Percentiles rank a stretch among this genome's conserved stretches.
phyloP scores from a whole-genome alignment of 257 asterid species.

The Verbascum thapsus region DNA sequence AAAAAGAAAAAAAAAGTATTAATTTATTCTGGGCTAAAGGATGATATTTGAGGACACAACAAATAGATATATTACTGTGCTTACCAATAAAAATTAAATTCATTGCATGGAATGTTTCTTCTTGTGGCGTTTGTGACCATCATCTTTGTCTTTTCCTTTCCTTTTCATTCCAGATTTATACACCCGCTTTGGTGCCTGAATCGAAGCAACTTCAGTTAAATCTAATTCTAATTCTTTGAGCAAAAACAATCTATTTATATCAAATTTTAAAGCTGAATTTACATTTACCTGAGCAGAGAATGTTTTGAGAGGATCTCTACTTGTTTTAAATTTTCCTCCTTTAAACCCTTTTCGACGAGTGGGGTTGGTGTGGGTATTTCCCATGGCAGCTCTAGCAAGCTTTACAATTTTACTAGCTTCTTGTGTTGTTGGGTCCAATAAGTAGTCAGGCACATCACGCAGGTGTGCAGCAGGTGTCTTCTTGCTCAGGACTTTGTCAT shows the following conservation, averaged over 20 bases:
- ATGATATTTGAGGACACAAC: too few relatives aligned
- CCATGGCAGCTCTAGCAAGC: constrained; percentile 97
- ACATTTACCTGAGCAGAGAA: constrained; percentile 78
- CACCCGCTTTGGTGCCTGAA: constrained; percentile 58
- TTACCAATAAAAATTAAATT: constrained; percentile 1
- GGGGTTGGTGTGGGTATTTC: constrained; percentile 47
- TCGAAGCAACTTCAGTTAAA: constrained; percentile 15
- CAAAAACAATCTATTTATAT: not conserved
- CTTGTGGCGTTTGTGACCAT: constrained; percentile 37
- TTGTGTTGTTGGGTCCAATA: constrained; percentile 85
- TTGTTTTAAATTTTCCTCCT: constrained; percentile 64
- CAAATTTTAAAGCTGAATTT: constrained; percentile 2
- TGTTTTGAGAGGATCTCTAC: constrained; percentile 79
- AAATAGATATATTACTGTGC: not conserved
- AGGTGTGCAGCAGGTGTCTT: constrained; percentile 81
- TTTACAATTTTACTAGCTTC: constrained; percentile 95
- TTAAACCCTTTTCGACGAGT: constrained; percentile 56
- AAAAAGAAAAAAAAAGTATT: too few relatives aligned
- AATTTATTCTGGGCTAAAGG: too few relatives aligned
- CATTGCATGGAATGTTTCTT: constrained; percentile 28
- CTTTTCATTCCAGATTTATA: constrained; percentile 62
- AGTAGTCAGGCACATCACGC: constrained; percentile 75
- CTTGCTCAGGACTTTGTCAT: constrained; percentile 81
- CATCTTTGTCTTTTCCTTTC: constrained; percentile 52
- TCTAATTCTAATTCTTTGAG: not conserved